A percentile compares a stretch with the other conserved stretches of the same genome.
Conservation (phyloP, 2,329 filamentous ascomycete genomes). For the Phaeosphaeriaceae sp. region DNA sequence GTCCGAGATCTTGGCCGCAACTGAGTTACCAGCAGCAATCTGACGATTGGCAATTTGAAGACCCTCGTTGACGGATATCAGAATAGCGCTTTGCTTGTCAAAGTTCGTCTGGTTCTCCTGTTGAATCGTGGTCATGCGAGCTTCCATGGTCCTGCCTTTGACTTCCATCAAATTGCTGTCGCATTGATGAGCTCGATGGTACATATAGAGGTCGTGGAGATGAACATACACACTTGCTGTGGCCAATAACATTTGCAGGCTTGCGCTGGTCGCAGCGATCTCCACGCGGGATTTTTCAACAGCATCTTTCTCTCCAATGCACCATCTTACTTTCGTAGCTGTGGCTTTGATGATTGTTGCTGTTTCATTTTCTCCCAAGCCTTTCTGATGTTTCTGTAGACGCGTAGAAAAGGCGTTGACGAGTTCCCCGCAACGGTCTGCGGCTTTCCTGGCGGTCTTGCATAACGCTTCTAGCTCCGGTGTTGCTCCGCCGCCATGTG, state of each 20-base stretch:
- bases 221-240: conserved; percentile 14
- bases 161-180: conserved; percentile 10
- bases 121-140: conserved; percentile 1
- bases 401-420: conserved; percentile 7
- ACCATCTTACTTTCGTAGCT: conserved; percentile 16
- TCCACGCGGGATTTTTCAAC: conserved; percentile 18
- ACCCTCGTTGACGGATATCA: not conserved
- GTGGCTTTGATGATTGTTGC: conserved; percentile 5
- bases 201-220: not conserved
- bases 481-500: conserved; percentile 5
- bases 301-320: conserved; percentile 17
- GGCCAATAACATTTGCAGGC: conserved; percentile 17
- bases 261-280: conserved; percentile 10
- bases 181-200: not conserved
- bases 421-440: conserved; percentile 6
- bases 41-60: not conserved
- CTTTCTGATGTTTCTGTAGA: conserved; percentile 12
- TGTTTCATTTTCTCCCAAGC: conserved; percentile 6
- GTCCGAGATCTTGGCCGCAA: conserved; percentile 4
- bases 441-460: conserved; percentile 12
- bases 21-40: not conserved
- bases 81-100: not conserved
- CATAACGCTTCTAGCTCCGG: conserved; percentile 11
- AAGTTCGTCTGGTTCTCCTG: not conserved
- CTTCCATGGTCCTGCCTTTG: conserved; percentile 6